Percentiles rank a stretch among this genome's conserved stretches.
phyloP scores from a whole-genome alignment of 768 basidiomycete species.

The Gautieria morchelliformis region DNA sequence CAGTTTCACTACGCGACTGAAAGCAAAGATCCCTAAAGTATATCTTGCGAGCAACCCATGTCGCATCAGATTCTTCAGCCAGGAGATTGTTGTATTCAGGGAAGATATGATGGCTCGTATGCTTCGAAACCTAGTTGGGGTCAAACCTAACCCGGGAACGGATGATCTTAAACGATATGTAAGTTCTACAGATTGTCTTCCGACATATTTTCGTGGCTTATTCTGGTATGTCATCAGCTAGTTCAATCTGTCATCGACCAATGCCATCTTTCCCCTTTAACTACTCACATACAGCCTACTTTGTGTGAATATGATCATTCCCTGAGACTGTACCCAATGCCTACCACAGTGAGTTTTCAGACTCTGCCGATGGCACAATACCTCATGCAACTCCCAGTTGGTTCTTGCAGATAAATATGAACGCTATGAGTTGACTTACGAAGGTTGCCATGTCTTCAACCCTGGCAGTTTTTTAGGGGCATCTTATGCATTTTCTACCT shows the following conservation, averaged over 20 bases:
- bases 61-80: constrained; percentile 88
- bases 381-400: constrained; percentile 39
- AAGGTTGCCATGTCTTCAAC: constrained; percentile 98
- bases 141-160: constrained; percentile 70
- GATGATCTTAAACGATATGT: constrained; percentile 87
- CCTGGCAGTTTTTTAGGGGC: constrained; percentile 86
- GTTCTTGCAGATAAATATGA: constrained; percentile 96
- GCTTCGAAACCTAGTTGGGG: constrained; percentile 83
- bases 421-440: constrained; percentile 91
- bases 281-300: constrained; percentile 76
- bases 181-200: constrained; percentile 20
- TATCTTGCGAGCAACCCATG: constrained; percentile 89
- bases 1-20: constrained; percentile 60
- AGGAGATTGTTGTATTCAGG: constrained; percentile 90
- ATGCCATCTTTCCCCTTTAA: constrained; percentile 84
- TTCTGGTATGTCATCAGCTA: constrained; percentile 38
- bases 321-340: constrained; percentile 86
- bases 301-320: constrained; percentile 88
- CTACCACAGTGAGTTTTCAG: constrained; percentile 59
- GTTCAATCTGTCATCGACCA: constrained; percentile 97
- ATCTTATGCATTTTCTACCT: constrained; percentile 81
- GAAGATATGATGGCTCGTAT: constrained; percentile 92
- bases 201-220: neutral
- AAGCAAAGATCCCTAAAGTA: constrained; percentile 63
- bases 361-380: neutral